These are phyloP conservation scores for Apiotrichum siamense DNA, from an alignment of 1,284 basidiomycete species.

Conservation along the genomic window DNA sequence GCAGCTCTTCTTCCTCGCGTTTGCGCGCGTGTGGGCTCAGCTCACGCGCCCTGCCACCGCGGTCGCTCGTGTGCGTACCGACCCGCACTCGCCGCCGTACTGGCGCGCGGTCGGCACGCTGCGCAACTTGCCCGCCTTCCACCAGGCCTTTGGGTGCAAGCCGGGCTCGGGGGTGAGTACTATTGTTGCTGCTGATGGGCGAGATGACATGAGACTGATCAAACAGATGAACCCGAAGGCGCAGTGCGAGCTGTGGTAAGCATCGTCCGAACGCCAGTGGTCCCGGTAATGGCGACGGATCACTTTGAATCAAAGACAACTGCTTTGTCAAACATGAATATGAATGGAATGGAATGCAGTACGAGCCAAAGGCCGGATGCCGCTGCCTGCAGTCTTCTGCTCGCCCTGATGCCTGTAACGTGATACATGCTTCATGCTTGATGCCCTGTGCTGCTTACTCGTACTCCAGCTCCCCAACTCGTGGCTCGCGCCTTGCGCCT, in stretches of 20 bases:
- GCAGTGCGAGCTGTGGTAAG: constrained; percentile 38
- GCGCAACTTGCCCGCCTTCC: constrained; percentile 48
- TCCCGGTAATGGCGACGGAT: too few species aligned
- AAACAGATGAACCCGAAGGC: constrained; percentile 38
- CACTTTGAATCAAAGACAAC: too few species aligned
- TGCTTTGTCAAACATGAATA: too few species aligned
- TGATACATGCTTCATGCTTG: background rate
- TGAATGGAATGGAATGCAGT: too few species aligned
- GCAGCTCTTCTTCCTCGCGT: constrained; percentile 85
- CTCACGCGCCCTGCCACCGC: constrained; percentile 47
- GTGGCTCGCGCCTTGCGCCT: too few species aligned
- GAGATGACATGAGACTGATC: too few species aligned
- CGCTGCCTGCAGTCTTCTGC: too few species aligned
- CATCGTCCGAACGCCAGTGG: too few species aligned
- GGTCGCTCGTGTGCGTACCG: constrained; percentile 72
- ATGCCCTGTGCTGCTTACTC: background rate
- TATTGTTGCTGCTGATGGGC: too few species aligned
- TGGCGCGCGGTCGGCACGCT: constrained; percentile 78
- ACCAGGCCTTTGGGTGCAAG: constrained; percentile 45
- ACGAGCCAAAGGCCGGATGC: too few species aligned
- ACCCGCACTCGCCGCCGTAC: constrained; percentile 75
- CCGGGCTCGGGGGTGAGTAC: constrained; percentile 38
- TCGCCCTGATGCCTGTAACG: too few species aligned
- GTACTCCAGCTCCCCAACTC: background rate
- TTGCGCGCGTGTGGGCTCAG: constrained; percentile 49